Evolutionary conservation across 805 yeast genomes (phyloP).

Genomic region (Kockiozyma suomiensis): DNA sequence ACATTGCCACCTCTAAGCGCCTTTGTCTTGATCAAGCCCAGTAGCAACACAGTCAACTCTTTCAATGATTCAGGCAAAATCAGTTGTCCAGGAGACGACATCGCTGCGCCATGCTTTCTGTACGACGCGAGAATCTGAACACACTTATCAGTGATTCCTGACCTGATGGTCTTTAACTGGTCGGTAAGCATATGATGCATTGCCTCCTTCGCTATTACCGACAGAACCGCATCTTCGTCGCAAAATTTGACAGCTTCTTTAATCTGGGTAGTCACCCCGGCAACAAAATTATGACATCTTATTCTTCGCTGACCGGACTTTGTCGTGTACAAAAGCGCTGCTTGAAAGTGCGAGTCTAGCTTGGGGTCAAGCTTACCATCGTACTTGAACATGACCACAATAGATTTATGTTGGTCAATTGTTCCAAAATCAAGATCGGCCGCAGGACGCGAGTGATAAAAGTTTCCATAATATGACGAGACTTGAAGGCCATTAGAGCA

Average conservation of each 20-base stretch:
- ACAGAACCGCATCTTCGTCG: constrained; percentile 69
- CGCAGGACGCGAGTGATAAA: constrained; percentile 42
- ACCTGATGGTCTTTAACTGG: constrained; percentile 51
- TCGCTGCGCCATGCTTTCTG: constrained; percentile 49
- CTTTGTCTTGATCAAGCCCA: constrained; percentile 69
- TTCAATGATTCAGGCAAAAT: constrained; percentile 80
- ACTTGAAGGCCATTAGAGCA: constrained; percentile 88
- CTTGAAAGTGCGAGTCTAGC: constrained; percentile 85
- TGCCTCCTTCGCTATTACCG: constrained; percentile 49
- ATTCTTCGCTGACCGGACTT: constrained; percentile 75
- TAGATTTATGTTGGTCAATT: constrained; percentile 61
- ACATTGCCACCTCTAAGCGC: constrained; percentile 58
- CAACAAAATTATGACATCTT: constrained; percentile 80
- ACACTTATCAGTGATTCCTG: constrained; percentile 56
- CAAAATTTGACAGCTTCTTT: constrained; percentile 76
- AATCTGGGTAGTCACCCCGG: constrained; percentile 75
- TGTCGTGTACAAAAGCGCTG: constrained; percentile 84
- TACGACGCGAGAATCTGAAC: constrained; percentile 62
- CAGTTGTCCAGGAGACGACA: constrained; percentile 58
- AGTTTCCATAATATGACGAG: constrained; percentile 67
- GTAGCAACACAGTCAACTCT: constrained; percentile 65
- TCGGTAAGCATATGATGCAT: constrained; percentile 29
- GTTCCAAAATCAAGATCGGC: constrained; percentile 73
- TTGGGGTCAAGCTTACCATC: constrained; percentile 73
- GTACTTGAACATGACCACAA: constrained; percentile 72